Conservation (phyloP, 2,329 filamentous ascomycete species). For the Chalaropsis thielavioides region DNA sequence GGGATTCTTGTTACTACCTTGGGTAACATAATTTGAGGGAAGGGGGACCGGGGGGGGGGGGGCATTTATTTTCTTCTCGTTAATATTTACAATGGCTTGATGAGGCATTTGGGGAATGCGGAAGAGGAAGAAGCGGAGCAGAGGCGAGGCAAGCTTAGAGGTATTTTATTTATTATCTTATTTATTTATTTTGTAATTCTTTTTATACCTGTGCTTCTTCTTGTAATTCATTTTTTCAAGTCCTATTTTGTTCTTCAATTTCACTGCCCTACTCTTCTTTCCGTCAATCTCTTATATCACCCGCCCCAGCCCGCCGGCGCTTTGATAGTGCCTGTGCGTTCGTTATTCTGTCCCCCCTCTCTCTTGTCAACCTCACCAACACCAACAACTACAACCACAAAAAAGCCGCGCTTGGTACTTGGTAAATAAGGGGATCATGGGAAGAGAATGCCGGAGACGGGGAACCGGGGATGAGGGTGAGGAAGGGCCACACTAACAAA, state of each 20-base stretch:
- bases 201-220: too few species aligned
- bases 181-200: background rate
- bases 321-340: background rate
- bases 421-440: background rate
- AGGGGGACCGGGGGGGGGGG: too few species aligned
- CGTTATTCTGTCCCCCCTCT: background rate
- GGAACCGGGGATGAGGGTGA: background rate
- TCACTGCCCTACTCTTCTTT: too few species aligned
- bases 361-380: background rate
- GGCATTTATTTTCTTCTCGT: background rate
- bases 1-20: constrained; percentile 1
- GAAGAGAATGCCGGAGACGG: background rate
- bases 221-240: too few species aligned
- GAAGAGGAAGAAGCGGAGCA: too few species aligned
- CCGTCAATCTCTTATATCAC: background rate
- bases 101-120: background rate
- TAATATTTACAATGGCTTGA: background rate
- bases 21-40: background rate
- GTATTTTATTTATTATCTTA: too few species aligned
- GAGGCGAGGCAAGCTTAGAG: too few species aligned
- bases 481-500: background rate
- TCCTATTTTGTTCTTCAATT: background rate
- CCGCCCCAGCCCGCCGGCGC: background rate
- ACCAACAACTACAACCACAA: background rate
- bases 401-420: background rate